Evolutionary conservation across 2,329 filamentous ascomycete species (phyloP), one percentile per base, ranked within the genome.

Genomic region (Aspergillus vadensis): DNA sequence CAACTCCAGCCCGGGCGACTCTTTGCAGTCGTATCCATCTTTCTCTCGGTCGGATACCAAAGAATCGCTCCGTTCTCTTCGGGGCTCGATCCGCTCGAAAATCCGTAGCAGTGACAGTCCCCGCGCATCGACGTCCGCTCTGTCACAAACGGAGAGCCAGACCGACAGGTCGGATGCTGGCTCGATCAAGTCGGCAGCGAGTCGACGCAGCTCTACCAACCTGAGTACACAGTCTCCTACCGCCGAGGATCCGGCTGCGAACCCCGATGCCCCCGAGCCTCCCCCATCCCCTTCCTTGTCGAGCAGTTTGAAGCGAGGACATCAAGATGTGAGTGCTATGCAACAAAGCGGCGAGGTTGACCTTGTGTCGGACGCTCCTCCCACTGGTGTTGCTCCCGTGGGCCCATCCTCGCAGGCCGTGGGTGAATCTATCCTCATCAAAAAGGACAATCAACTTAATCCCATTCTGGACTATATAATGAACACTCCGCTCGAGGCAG

Each of bases 41-140:
- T 94, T 98, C 75, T 91, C 89, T 79, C 90, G 90, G 74, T 92
- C 92, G 59, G 94, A 98, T 74, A 98, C 94, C 27, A 94, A 93
- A 75, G 93, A 97, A 67, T 97, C 92, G 6, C 87, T 90, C 32
- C 90, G 92, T 66, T 97, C 93, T 4, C 88, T 97, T 76, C 87
- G 91, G 67, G 89, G 88, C 41, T 85, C 85, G 8, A 85, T 98
- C 67, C 86, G 91, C 62, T 96, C 92, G 63, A 97, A 97, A 79
- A 97, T 97, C 62, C 74, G 74, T 72, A 74, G 67, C 67, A 86
- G 82, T 49, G 93, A 97, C 72, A 97, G 93, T 74, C 92, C 93
- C 21, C 85, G 92, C 66, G 88, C 84, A 67, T 97, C 93, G 12
- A 82, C 85, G 39, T 82, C 91, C 25, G 81, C 77, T 41, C 75